Conservation (phyloP, 78 protist genomes). For the Dictyostelium firmibasis region DNA sequence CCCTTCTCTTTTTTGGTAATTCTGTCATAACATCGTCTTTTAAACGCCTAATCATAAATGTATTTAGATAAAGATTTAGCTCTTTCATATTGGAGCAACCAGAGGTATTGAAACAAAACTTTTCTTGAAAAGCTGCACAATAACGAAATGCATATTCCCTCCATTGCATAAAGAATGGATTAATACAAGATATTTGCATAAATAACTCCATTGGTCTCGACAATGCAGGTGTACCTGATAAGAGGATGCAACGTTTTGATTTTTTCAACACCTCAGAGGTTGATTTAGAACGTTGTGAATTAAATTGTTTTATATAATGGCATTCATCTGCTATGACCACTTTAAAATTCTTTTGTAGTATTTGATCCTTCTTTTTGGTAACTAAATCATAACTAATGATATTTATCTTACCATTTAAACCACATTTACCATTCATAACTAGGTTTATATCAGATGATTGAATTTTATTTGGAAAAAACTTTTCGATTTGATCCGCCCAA, state of each 20-base stretch:
- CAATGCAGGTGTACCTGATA: constrained; percentile 95
- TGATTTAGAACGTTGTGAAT: constrained; percentile 71
- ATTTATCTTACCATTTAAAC: constrained; percentile 71
- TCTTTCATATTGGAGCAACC: constrained; percentile 88
- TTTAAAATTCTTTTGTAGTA: constrained; percentile 3
- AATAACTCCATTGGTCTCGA: constrained; percentile 92
- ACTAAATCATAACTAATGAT: constrained; percentile 76
- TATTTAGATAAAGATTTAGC: constrained; percentile 72
- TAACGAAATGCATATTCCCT: constrained; percentile 51
- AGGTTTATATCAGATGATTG: constrained; percentile 28
- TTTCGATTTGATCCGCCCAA: constrained; percentile 78
- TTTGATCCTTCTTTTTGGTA: neutral
- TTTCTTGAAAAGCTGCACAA: constrained; percentile 74
- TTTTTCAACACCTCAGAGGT: constrained; percentile 27
- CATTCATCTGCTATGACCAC: constrained; percentile 87
- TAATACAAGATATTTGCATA: constrained; percentile 75
- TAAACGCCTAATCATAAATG: constrained; percentile 86
- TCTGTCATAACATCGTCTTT: constrained; percentile 90
- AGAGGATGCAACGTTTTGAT: constrained; percentile 49
- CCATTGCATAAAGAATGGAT: constrained; percentile 15
- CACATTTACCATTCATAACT: constrained; percentile 76
- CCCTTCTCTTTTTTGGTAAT: constrained; percentile 90
- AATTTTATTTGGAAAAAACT: constrained; percentile 14
- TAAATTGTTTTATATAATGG: constrained; percentile 82
- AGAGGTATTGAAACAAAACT: constrained; percentile 25